Percentiles rank a stretch among this genome's conserved stretches.
phyloP scores from a whole-genome alignment of 2,329 filamentous ascomycete genomes.

The Botrytis medusae region DNA sequence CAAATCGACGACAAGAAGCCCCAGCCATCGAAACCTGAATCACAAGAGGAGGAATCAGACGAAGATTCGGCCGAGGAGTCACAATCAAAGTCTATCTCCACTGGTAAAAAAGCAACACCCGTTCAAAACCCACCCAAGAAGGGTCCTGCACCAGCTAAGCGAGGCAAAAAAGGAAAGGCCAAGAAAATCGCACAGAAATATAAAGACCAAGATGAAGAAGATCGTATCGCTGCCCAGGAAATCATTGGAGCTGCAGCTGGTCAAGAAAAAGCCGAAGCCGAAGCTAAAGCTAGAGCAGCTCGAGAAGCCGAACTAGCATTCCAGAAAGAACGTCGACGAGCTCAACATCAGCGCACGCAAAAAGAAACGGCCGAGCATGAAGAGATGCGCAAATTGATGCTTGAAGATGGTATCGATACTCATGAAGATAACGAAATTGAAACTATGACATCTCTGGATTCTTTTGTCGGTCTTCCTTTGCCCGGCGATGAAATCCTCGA shows the following conservation, averaged over 20 bases:
- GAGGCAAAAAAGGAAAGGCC: slow-evolving; percentile 77
- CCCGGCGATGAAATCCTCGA: slow-evolving; percentile 81
- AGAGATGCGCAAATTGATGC: slow-evolving; percentile 60
- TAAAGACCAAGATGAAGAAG: slow-evolving; percentile 91
- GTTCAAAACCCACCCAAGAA: slow-evolving; percentile 44
- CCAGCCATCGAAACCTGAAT: slow-evolving; percentile 29
- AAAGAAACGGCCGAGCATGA: slow-evolving; percentile 76
- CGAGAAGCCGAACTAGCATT: slow-evolving; percentile 72
- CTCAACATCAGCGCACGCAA: slow-evolving; percentile 77
- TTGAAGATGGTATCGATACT: slow-evolving; percentile 58
- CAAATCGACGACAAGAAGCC: slow-evolving; percentile 19
- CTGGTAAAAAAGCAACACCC: slow-evolving; percentile 35
- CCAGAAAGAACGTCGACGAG: slow-evolving; percentile 70
- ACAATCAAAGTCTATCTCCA: slow-evolving; percentile 24
- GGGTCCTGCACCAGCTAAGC: slow-evolving; percentile 50
- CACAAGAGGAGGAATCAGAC: slow-evolving; percentile 30
- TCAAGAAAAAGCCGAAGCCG: slow-evolving; percentile 66
- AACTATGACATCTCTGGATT: slow-evolving; percentile 59
- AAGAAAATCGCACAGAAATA: slow-evolving; percentile 91
- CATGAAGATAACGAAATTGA: slow-evolving; percentile 59
- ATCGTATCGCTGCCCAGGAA: slow-evolving; percentile 77
- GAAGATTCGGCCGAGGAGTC: slow-evolving; percentile 25
- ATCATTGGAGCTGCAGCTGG: slow-evolving; percentile 78
- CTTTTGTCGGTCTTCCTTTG: slow-evolving; percentile 73
- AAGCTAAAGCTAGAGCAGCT: slow-evolving; percentile 64